Conservation (phyloP, 2,329 filamentous ascomycete species). For the Pleoardoris graminearum region DNA sequence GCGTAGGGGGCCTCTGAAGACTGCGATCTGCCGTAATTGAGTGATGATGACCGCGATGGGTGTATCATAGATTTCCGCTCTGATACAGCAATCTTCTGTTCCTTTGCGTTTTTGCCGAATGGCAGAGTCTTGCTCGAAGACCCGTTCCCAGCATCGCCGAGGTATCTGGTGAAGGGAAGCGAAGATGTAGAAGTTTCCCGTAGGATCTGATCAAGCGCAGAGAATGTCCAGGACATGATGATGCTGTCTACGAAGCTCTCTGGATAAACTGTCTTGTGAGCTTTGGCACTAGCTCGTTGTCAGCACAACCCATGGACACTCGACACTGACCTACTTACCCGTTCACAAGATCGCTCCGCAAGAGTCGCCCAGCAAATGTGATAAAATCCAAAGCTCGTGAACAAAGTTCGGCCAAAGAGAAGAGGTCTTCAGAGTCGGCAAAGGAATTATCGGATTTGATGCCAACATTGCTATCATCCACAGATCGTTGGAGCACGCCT, state of each 20-base stretch:
- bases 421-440: constrained; percentile 72
- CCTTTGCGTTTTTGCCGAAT: constrained; percentile 53
- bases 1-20: constrained; percentile 40
- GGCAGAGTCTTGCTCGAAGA: constrained; percentile 54
- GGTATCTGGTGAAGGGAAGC: constrained; percentile 61
- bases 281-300: constrained; percentile 35
- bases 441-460: constrained; percentile 23
- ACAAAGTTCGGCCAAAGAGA: constrained; percentile 83
- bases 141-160: constrained; percentile 27
- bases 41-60: constrained; percentile 66
- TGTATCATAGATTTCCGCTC: constrained; percentile 74
- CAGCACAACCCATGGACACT: constrained; percentile 34
- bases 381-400: constrained; percentile 82
- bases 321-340: constrained; percentile 49
- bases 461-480: constrained; percentile 38
- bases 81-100: constrained; percentile 65
- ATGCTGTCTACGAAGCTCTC: constrained; percentile 70
- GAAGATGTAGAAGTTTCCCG: constrained; percentile 73
- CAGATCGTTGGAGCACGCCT: constrained; percentile 29
- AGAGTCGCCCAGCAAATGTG: constrained; percentile 74
- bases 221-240: constrained; percentile 77
- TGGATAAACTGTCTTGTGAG: constrained; percentile 35
- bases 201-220: constrained; percentile 74
- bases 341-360: constrained; percentile 76
- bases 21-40: constrained; percentile 46